A percentile compares a stretch with the other conserved stretches of the same genome.
These are phyloP conservation scores for Petrea volubilis DNA, from an alignment of 257 asterid species.

Conservation along the genomic window DNA sequence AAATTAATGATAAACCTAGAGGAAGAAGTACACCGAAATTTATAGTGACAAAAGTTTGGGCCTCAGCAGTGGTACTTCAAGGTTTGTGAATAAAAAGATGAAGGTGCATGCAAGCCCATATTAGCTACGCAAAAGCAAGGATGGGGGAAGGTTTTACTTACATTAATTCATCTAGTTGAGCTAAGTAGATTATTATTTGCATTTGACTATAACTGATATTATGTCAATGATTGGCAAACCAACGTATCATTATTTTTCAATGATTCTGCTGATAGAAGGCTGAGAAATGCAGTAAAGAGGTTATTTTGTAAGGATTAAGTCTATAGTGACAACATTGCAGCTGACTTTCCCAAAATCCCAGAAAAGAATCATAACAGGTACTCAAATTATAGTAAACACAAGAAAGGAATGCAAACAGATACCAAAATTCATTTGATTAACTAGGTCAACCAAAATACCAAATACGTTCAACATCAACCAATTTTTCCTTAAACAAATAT, in stretches of 20 bases:
- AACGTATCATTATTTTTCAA: neutral
- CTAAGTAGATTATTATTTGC: neutral
- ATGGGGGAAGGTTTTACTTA: neutral
- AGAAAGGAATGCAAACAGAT: conserved; percentile 4
- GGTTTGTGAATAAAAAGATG: neutral
- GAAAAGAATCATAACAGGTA: neutral
- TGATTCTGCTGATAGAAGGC: conserved; percentile 2
- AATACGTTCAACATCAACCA: conserved; percentile 3
- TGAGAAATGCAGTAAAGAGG: neutral
- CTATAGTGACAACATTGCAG: neutral
- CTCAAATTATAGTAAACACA: neutral
- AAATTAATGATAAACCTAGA: neutral
- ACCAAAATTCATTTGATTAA: neutral
- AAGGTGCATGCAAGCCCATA: neutral
- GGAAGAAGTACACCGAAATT: neutral
- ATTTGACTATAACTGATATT: neutral
- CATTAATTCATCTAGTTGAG: neutral
- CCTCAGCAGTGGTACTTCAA: neutral
- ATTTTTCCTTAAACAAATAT: conserved; percentile 1
- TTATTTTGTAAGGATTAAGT: neutral
- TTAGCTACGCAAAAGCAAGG: neutral
- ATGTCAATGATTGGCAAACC: neutral
- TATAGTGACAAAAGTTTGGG: neutral
- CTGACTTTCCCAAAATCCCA: neutral
- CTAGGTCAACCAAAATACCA: neutral